Evolutionary conservation across 495 filamentous ascomycete species (phyloP).

Genomic region (Margaritispora aquatica): DNA sequence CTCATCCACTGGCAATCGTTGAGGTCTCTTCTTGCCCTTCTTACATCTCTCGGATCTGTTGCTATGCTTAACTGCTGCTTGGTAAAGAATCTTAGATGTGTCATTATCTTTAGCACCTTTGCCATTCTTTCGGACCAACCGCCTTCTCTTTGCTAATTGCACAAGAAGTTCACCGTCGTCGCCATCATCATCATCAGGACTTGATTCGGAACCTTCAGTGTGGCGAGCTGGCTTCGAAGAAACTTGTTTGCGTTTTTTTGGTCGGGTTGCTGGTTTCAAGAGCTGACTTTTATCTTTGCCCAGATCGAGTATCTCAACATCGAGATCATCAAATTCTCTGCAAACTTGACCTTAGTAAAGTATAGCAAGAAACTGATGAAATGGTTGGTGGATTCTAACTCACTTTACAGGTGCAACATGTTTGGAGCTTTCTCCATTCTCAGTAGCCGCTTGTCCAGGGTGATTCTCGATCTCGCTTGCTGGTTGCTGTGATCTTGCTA

Average conservation of each 20-base stretch:
- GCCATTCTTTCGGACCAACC: no score
- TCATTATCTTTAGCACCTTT: no score
- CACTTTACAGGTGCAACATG: not conserved
- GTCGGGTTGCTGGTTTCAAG: not conserved
- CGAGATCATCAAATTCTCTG: constrained; percentile 3
- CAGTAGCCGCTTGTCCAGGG: not conserved
- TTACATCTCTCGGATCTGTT: constrained; percentile 8
- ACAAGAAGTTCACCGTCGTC: not conserved
- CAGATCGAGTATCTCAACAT: constrained; percentile 3
- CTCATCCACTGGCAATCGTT: not conserved
- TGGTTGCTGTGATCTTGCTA: not conserved
- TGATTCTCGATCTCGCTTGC: not conserved
- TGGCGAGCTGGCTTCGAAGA: no score
- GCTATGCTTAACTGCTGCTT: no score
- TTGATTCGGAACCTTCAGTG: no score
- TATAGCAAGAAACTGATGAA: no score
- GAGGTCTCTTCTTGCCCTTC: not conserved
- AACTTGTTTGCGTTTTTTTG: no score
- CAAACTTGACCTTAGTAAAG: constrained; percentile 5
- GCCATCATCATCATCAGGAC: not conserved
- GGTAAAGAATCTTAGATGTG: no score
- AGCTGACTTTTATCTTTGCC: not conserved
- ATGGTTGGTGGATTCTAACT: no score
- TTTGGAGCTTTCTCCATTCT: not conserved
- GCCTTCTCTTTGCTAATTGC: constrained; percentile 2